Base-by-base conservation (phyloP, 2,329 filamentous ascomycete genomes). In the Fusarium nurragi region DNA sequence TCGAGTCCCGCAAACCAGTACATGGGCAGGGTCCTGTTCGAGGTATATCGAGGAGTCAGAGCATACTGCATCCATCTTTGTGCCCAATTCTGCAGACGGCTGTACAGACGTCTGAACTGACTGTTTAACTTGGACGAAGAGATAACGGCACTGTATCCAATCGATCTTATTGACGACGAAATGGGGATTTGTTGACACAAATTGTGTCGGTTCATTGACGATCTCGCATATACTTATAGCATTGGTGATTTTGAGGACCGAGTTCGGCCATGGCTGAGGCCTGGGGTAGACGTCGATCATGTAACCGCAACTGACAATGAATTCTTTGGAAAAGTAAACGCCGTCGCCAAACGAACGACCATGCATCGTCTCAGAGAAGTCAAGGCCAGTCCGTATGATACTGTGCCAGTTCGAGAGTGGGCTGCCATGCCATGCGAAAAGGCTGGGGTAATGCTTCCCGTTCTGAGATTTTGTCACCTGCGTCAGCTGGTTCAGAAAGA, bases 381-480 rank as follows among this genome's bases (percentile, higher is more conserved):
- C 86, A 7, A 97, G 80, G 0, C 94, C 93, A 59, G 90, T 87
- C 28, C 93, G 87, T 63, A 97, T 87, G 69, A 97, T 97, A 69
- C 89, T 91, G 76, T 97, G 94, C 94, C 94, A 97, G 70, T 97
- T 97, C 4, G 76, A 66, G 4, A 97, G 65, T 0, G 79, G 75
- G 70, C 92, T 96, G 7, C 93, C 94, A 74, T 97, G 94, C 89
- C 91, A 97, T 0, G 91, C 92, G 71, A 97, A 93, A 3, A 97
- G 76, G 0, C 92, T 94, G 0, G 91, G 90, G 66, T 86, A 80
- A 5, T 58, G 76, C 65, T 41, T 81, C 67, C 36, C 57, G 14
- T 70, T 38, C n/a, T 70, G 38, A 12, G 21, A 19, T n/a, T 82
- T 81, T 6, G 77, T 48, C 16, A 59, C 25, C 14, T 56, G 72